phyloP scores from a whole-genome alignment of 2,329 filamentous ascomycete species.

The Aspergillus terreus region DNA sequence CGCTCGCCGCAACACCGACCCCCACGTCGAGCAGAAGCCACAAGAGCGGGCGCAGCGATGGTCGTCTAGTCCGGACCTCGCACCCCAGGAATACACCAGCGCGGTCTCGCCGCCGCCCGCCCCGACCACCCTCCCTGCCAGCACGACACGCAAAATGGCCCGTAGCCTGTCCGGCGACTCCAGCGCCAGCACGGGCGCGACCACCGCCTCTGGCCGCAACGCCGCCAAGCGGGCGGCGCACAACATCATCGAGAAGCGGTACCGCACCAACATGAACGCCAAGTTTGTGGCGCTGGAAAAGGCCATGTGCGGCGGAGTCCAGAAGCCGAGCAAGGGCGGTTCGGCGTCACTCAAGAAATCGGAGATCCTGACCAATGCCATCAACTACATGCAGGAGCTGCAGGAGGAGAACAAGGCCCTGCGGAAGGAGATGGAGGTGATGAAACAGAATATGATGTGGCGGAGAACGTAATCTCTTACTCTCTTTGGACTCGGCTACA shows the following conservation, averaged over 20 bases:
- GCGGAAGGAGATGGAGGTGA: slow-evolving; percentile 29
- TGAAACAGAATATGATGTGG: slow-evolving; percentile 25
- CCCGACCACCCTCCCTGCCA: slow-evolving; percentile 8
- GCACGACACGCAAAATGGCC: slow-evolving; percentile 18
- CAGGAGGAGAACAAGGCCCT: slow-evolving; percentile 32
- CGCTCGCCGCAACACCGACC: slow-evolving; percentile 7
- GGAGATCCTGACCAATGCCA: slow-evolving; percentile 34
- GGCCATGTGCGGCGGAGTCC: slow-evolving; percentile 28
- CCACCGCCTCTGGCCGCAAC: slow-evolving; percentile 22
- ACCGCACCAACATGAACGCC: slow-evolving; percentile 42
- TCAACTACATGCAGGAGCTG: slow-evolving; percentile 33
- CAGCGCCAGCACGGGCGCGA: slow-evolving; percentile 17
- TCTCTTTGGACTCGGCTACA: background rate
- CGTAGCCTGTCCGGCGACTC: slow-evolving; percentile 27
- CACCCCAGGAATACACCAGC: slow-evolving; percentile 19
- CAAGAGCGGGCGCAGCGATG: slow-evolving; percentile 16
- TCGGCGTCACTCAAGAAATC: slow-evolving; percentile 36
- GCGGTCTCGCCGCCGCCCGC: slow-evolving; percentile 9
- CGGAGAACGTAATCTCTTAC: background rate
- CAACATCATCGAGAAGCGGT: slow-evolving; percentile 41
- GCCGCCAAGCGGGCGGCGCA: slow-evolving; percentile 39
- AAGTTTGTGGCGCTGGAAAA: slow-evolving; percentile 39
- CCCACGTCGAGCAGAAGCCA: slow-evolving; percentile 4
- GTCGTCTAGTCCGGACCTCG: slow-evolving; percentile 28
- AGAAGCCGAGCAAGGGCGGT: slow-evolving; percentile 22